These are phyloP conservation scores for Aschersonia sp. DNA, from an alignment of 2,329 filamentous ascomycete species.

Conservation along the genomic window DNA sequence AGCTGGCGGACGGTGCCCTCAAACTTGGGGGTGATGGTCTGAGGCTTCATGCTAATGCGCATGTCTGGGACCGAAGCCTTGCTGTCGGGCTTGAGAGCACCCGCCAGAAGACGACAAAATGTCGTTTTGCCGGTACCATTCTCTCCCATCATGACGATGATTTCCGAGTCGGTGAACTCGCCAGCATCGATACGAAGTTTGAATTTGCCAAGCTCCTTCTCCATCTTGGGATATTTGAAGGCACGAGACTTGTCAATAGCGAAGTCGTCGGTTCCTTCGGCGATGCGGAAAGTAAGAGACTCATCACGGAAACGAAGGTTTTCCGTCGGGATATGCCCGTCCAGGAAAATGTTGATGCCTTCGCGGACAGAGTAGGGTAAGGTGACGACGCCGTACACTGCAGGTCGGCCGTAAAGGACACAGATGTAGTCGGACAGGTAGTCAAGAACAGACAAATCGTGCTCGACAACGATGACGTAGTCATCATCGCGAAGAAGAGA, in stretches of 20 bases:
- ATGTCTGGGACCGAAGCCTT: conserved; percentile 70
- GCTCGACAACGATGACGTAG: conserved; percentile 97
- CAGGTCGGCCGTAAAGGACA: conserved; percentile 88
- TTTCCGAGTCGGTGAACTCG: conserved; percentile 93
- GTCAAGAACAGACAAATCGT: conserved; percentile 95
- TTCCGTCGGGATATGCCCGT: conserved; percentile 95
- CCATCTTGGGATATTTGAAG: conserved; percentile 80
- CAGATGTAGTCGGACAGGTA: conserved; percentile 98
- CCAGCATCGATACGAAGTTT: conserved; percentile 68
- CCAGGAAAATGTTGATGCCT: conserved; percentile 98
- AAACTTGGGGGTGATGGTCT: conserved; percentile 98
- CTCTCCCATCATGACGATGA: conserved; percentile 99
- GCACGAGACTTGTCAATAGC: conserved; percentile 69
- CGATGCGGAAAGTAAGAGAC: conserved; percentile 86
- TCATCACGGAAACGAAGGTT: conserved; percentile 98
- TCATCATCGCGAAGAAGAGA: conserved; percentile 77
- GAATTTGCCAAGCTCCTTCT: conserved; percentile 86
- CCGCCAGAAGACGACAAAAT: conserved; percentile 92
- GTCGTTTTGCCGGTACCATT: conserved; percentile 99
- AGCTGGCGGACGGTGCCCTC: conserved; percentile 91
- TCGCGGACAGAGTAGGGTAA: conserved; percentile 91
- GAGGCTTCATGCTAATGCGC: conserved; percentile 98
- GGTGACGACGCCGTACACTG: conserved; percentile 94
- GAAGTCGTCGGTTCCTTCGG: conserved; percentile 81
- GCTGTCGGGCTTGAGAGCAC: conserved; percentile 80